These are phyloP conservation scores for Alternaria postmessia DNA, from an alignment of 2,329 filamentous ascomycete genomes.

Conservation along the genomic window DNA sequence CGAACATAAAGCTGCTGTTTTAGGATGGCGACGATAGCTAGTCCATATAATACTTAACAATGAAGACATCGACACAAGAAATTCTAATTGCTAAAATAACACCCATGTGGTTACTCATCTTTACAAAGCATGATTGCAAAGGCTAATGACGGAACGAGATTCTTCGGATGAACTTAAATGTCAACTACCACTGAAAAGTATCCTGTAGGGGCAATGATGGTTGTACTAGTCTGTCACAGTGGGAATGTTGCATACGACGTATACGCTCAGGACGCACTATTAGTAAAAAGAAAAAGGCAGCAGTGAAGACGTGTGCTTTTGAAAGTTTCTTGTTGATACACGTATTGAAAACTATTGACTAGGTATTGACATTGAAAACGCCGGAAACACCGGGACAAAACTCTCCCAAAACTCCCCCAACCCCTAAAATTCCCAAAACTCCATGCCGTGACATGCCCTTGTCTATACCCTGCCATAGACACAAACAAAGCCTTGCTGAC, in stretches of 20 bases:
- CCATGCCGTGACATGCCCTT: neutral
- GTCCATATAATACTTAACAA: neutral
- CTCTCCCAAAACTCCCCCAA: neutral
- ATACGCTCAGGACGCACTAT: too few species aligned
- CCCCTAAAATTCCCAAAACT: neutral
- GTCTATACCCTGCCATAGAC: neutral
- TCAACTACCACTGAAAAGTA: neutral
- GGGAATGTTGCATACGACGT: too few species aligned
- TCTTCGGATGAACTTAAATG: neutral
- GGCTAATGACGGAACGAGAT: neutral
- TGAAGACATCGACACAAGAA: neutral
- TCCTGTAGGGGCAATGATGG: neutral
- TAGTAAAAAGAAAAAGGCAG: neutral
- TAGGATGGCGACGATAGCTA: neutral
- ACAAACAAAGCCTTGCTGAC: neutral
- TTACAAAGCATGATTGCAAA: neutral
- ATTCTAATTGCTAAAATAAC: neutral
- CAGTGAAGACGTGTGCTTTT: neutral
- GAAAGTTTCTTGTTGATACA: neutral
- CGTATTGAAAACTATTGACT: neutral
- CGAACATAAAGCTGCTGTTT: neutral
- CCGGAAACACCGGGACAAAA: neutral
- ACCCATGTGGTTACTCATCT: too few species aligned
- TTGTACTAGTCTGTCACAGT: too few species aligned
- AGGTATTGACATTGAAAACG: neutral